These are phyloP conservation scores for Rhynchosporium graminicola DNA, from an alignment of 2,329 filamentous ascomycete genomes.

Conservation along the genomic window DNA sequence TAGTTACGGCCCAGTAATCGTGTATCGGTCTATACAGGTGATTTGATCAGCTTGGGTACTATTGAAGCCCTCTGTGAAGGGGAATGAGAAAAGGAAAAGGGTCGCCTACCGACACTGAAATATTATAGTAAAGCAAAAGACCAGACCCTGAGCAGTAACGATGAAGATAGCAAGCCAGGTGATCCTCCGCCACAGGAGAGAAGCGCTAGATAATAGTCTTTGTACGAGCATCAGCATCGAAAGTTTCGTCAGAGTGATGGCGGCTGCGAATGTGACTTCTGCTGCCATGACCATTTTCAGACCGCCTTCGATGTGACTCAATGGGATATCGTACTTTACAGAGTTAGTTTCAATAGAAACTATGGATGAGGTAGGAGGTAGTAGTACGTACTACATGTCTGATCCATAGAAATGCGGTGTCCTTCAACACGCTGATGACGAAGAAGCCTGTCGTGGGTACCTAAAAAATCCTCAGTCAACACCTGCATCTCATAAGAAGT, in stretches of 20 bases:
- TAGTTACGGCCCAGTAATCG: constrained; percentile 44
- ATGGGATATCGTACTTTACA: constrained; percentile 44
- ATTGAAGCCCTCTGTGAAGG: neutral
- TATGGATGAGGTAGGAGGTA: neutral
- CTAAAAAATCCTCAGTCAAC: constrained; percentile 17
- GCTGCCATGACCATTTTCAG: constrained; percentile 44
- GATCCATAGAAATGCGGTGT: constrained; percentile 43
- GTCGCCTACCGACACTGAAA: constrained; percentile 34
- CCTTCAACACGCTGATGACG: constrained; percentile 41
- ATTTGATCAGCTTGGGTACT: neutral
- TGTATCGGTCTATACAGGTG: constrained; percentile 40
- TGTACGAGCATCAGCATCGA: constrained; percentile 42
- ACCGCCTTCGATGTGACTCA: constrained; percentile 38
- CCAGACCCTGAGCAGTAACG: constrained; percentile 29
- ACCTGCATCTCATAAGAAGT: neutral
- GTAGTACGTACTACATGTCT: constrained; percentile 38
- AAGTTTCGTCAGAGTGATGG: constrained; percentile 43
- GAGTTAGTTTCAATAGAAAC: neutral
- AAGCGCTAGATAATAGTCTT: constrained; percentile 30
- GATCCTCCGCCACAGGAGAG: constrained; percentile 33
- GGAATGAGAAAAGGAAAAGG: neutral
- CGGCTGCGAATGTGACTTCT: constrained; percentile 43
- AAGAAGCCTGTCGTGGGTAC: constrained; percentile 44
- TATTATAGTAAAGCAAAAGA: constrained; percentile 33
- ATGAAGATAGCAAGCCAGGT: constrained; percentile 27